Evolutionary conservation across 495 filamentous ascomycete species (phyloP).

Genomic region (Trichoderma gamsii): DNA sequence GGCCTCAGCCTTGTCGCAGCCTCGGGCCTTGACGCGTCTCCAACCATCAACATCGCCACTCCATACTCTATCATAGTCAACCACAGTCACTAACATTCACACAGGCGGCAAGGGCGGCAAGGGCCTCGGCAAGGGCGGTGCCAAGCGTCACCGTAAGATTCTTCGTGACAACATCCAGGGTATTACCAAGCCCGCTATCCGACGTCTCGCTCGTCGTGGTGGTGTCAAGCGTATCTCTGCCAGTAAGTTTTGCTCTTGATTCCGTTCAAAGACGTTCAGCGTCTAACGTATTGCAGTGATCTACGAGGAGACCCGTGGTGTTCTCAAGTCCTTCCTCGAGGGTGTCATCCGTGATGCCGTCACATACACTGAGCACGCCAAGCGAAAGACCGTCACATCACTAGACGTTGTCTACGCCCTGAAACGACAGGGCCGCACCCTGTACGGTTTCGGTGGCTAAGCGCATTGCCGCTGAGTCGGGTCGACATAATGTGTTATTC

Average conservation of each 20-base stretch:
- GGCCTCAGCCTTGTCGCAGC: not conserved
- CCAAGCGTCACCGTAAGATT: slow-evolving; percentile 98
- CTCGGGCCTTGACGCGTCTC: slow-evolving; percentile 5
- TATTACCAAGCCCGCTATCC: slow-evolving; percentile 99
- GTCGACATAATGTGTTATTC: slow-evolving; percentile 11
- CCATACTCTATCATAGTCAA: slow-evolving; percentile 9
- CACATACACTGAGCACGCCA: slow-evolving; percentile 96
- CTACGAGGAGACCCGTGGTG: slow-evolving; percentile 99
- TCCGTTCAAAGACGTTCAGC: not conserved
- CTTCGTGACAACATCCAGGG: slow-evolving; percentile 99
- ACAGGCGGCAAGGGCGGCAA: slow-evolving; percentile 93
- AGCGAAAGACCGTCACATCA: slow-evolving; percentile 95
- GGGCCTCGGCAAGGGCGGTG: slow-evolving; percentile 78
- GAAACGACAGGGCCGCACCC: slow-evolving; percentile 89
- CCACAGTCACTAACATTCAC: slow-evolving; percentile 23
- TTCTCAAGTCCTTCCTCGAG: slow-evolving; percentile 99
- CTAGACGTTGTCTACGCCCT: slow-evolving; percentile 92
- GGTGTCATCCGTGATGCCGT: slow-evolving; percentile 99
- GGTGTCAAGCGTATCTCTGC: slow-evolving; percentile 99
- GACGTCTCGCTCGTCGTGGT: slow-evolving; percentile 98
- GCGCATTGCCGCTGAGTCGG: slow-evolving; percentile 19
- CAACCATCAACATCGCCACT: slow-evolving; percentile 16
- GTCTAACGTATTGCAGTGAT: slow-evolving; percentile 55
- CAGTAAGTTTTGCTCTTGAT: slow-evolving; percentile 47
- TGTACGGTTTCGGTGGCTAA: slow-evolving; percentile 97